These are phyloP conservation scores for Dryas drummondii DNA, from an alignment of 306 rosid species.

Conservation along the genomic window DNA sequence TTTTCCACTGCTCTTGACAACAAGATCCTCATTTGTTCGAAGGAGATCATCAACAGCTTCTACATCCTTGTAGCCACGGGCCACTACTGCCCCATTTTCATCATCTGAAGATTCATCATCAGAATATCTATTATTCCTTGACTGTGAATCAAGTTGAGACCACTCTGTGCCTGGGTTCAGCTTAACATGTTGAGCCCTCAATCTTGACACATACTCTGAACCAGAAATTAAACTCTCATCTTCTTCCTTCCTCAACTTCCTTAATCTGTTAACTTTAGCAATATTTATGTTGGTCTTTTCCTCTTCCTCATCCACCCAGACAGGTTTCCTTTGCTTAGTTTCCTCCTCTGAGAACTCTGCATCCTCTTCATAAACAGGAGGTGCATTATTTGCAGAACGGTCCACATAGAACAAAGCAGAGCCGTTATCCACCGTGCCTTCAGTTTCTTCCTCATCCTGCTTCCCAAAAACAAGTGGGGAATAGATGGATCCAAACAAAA, in stretches of 20 bases:
- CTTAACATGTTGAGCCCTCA: conserved; percentile 89
- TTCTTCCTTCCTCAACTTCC: conserved; percentile 84
- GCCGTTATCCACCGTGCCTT: conserved; percentile 16
- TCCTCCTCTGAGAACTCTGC: conserved; percentile 37
- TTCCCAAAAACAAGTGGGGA: conserved; percentile 71
- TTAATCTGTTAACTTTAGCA: conserved; percentile 62
- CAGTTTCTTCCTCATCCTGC: conserved; percentile 37
- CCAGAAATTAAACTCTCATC: conserved; percentile 70
- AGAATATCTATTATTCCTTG: conserved; percentile 32
- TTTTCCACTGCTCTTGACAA: conserved; percentile 60
- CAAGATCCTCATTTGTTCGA: conserved; percentile 70
- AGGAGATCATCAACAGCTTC: conserved; percentile 58
- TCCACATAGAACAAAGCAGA: conserved; percentile 67
- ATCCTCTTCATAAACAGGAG: conserved; percentile 45
- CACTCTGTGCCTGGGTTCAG: conserved; percentile 81
- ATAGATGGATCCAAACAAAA: conserved; percentile 73
- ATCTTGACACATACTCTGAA: conserved; percentile 71
- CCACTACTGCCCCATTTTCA: conserved; percentile 45
- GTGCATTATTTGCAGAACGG: conserved; percentile 51
- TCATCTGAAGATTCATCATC: conserved; percentile 72
- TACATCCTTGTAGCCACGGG: conserved; percentile 46
- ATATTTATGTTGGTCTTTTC: conserved; percentile 55
- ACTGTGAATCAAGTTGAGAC: conserved; percentile 57
- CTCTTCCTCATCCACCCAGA: conserved; percentile 91
- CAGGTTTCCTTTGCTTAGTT: conserved; percentile 58